A percentile compares a stretch with the other conserved stretches of the same genome.
These are phyloP conservation scores for Nicotiana otophora DNA, from an alignment of 257 asterid genomes.

Conservation along the genomic window DNA sequence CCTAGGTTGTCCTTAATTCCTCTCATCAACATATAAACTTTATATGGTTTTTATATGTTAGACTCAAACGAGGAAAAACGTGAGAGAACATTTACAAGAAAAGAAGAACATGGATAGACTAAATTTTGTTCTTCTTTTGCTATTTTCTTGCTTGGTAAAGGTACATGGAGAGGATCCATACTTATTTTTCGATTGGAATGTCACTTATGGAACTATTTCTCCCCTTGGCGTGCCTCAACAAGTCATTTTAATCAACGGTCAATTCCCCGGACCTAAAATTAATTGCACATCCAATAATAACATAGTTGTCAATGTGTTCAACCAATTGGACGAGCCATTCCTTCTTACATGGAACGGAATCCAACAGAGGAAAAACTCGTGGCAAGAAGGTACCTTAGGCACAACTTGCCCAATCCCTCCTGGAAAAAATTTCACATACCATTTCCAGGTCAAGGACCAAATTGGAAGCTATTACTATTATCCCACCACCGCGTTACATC, in stretches of 20 bases:
- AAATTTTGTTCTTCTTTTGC: constrained; percentile 1
- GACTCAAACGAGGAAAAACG: neutral
- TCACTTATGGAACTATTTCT: constrained; percentile 6
- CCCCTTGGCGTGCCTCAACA: constrained; percentile 13
- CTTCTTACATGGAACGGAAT: constrained; percentile 3
- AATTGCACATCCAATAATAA: constrained; percentile 6
- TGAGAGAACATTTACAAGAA: neutral
- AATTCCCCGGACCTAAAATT: constrained; percentile 7
- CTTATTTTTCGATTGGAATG: neutral
- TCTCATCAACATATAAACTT: neutral
- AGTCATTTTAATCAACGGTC: constrained; percentile 9
- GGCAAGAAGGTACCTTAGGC: constrained; percentile 13
- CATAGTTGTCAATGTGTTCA: neutral
- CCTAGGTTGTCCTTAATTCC: neutral
- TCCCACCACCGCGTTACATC: neutral
- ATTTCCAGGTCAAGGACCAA: constrained; percentile 5
- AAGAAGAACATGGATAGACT: neutral
- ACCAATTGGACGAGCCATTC: constrained; percentile 6
- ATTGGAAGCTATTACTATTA: neutral
- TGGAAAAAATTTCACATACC: constrained; percentile 10
- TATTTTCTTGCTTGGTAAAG: neutral
- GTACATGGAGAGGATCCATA: constrained; percentile 11
- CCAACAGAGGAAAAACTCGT: constrained; percentile 14
- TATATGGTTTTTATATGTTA: neutral
- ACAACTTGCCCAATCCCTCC: constrained; percentile 14